Evolutionary conservation across 345 rosid species (phyloP).

Genomic region (Anastatica hierochuntica): DNA sequence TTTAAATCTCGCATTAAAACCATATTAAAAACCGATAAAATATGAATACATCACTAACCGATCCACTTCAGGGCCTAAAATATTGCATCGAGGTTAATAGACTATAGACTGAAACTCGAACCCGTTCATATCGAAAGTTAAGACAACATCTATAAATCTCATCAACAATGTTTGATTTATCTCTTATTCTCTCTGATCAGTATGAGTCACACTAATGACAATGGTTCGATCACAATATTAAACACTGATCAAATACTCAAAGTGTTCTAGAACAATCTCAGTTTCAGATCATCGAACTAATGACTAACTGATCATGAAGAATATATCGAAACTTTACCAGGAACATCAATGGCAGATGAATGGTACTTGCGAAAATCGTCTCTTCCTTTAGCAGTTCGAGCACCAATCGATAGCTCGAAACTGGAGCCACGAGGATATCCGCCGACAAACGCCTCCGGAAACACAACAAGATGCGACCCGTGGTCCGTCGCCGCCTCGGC

Average conservation of each 20-base stretch:
- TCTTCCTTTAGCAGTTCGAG: conserved; percentile 58
- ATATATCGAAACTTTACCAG: conserved; percentile 37
- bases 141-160: not conserved
- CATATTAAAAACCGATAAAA: too few relatives aligned
- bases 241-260: too few relatives aligned
- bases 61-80: too few relatives aligned
- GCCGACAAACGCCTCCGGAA: conserved; percentile 92
- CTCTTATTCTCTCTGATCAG: not conserved
- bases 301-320: too few relatives aligned
- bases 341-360: conserved; percentile 77
- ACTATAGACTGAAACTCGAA: too few relatives aligned
- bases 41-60: too few relatives aligned
- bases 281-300: not conserved
- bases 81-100: too few relatives aligned
- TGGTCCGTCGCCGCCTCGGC: conserved; percentile 75
- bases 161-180: not conserved
- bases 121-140: too few relatives aligned
- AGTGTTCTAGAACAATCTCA: too few relatives aligned
- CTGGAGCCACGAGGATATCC: conserved; percentile 88
- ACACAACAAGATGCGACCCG: conserved; percentile 81
- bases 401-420: conserved; percentile 69
- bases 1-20: too few relatives aligned
- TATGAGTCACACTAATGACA: not conserved
- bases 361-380: conserved; percentile 87
- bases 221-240: too few relatives aligned